Evolutionary conservation across 306 rosid species (phyloP).

Genomic region (Myrica gale): DNA sequence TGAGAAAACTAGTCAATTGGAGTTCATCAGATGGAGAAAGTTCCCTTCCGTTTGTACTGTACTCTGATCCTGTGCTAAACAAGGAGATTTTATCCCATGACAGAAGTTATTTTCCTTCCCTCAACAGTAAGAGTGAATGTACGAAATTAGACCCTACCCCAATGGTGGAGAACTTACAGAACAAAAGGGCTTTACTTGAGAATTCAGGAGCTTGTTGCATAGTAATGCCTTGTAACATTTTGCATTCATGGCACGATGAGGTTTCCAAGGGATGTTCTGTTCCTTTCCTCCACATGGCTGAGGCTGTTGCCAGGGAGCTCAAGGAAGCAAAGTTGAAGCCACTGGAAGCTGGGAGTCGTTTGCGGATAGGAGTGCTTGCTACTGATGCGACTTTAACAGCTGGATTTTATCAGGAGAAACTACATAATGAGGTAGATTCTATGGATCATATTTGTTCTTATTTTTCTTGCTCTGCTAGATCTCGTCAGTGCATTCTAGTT

Average conservation of each 20-base stretch:
- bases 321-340: conserved; percentile 86
- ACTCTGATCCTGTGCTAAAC: conserved; percentile 59
- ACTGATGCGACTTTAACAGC: conserved; percentile 58
- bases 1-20: conserved; percentile 55
- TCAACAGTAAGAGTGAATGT: conserved; percentile 33
- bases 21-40: conserved; percentile 51
- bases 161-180: conserved; percentile 49
- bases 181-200: conserved; percentile 64
- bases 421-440: conserved; percentile 67
- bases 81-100: conserved; percentile 51
- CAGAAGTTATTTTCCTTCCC: conserved; percentile 42
- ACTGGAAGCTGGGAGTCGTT: conserved; percentile 72
- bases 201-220: conserved; percentile 69
- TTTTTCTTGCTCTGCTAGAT: background rate
- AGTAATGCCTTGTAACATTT: conserved; percentile 81
- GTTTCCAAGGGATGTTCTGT: conserved; percentile 61
- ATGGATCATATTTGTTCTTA: background rate
- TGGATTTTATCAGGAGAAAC: conserved; percentile 74
- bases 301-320: conserved; percentile 76
- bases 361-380: conserved; percentile 72
- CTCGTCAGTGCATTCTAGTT: conserved; percentile 1
- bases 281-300: conserved; percentile 70
- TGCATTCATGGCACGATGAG: conserved; percentile 80
- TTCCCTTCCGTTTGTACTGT: conserved; percentile 58
- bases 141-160: conserved; percentile 40